Percentiles rank a stretch among this genome's conserved stretches.
Conservation (phyloP, 345 rosid genomes). For the Aethionema arabicum region DNA sequence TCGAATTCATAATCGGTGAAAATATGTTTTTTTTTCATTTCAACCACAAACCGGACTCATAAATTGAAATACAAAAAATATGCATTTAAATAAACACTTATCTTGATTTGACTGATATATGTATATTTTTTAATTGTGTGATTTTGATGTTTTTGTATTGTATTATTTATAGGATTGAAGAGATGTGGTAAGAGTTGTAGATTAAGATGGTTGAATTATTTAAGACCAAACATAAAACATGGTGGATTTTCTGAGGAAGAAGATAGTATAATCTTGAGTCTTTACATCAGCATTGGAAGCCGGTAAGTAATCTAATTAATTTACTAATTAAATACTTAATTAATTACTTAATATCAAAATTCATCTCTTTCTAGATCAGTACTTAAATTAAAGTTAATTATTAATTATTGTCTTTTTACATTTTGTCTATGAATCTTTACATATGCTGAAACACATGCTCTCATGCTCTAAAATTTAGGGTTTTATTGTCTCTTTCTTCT, state of each 20-base stretch:
- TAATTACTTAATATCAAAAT: constrained; percentile 2
- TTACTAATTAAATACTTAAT: background rate
- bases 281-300: constrained; percentile 98
- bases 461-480: constrained; percentile 29
- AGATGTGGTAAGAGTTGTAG: constrained; percentile 99
- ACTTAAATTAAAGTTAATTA: constrained; percentile 7
- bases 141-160: constrained; percentile 13
- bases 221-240: constrained; percentile 94
- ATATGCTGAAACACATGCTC: constrained; percentile 33
- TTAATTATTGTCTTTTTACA: constrained; percentile 42
- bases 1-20: too few species aligned
- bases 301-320: constrained; percentile 41
- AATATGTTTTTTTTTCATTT: too few species aligned
- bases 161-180: constrained; percentile 60
- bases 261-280: constrained; percentile 94
- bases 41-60: too few species aligned
- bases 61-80: too few species aligned
- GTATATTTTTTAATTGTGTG: background rate
- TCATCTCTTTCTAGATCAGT: background rate
- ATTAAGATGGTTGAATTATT: constrained; percentile 93
- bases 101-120: background rate
- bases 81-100: background rate
- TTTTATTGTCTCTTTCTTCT: constrained; percentile 37
- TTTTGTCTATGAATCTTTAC: constrained; percentile 43
- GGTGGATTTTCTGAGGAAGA: constrained; percentile 99